phyloP scores from a whole-genome alignment of 176 grass and related monocot species.

The Phoenix dactylifera region DNA sequence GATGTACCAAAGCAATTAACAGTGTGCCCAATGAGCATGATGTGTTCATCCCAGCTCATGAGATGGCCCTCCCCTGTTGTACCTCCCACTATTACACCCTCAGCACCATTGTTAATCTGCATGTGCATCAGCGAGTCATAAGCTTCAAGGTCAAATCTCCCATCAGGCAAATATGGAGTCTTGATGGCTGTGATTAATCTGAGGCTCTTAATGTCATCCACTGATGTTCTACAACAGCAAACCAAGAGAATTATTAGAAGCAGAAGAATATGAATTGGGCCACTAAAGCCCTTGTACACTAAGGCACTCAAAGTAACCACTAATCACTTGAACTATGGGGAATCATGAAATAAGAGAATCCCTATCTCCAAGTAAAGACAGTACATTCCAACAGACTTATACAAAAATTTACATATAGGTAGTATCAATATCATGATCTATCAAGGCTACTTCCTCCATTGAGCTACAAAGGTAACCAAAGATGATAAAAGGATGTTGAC shows the following conservation, averaged over 20 bases:
- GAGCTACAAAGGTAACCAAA: no score
- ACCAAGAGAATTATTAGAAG: not conserved
- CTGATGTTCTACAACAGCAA: slow-evolving; percentile 48
- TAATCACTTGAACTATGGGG: no score
- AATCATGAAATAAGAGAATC: no score
- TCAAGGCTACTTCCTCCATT: no score
- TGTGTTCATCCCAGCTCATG: slow-evolving; percentile 99
- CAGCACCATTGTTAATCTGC: slow-evolving; percentile 57
- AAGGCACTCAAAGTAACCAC: no score
- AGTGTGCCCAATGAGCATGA: slow-evolving; percentile 93
- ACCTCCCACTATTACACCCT: slow-evolving; percentile 90
- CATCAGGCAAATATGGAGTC: slow-evolving; percentile 94
- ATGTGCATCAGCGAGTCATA: slow-evolving; percentile 75
- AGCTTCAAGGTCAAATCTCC: slow-evolving; percentile 95
- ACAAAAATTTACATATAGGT: no score
- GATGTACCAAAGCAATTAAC: slow-evolving; percentile 92
- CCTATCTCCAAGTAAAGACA: no score
- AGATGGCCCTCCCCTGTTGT: slow-evolving; percentile 91
- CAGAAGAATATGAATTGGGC: not conserved
- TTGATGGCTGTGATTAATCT: slow-evolving; percentile 74
- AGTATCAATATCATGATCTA: no score
- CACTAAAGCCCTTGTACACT: no score
- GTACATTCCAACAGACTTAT: no score
- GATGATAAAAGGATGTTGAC: no score
- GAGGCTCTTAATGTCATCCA: slow-evolving; percentile 51